Evolutionary conservation across 257 asterid genomes (phyloP).

Genomic region (Capsicum chinense): DNA sequence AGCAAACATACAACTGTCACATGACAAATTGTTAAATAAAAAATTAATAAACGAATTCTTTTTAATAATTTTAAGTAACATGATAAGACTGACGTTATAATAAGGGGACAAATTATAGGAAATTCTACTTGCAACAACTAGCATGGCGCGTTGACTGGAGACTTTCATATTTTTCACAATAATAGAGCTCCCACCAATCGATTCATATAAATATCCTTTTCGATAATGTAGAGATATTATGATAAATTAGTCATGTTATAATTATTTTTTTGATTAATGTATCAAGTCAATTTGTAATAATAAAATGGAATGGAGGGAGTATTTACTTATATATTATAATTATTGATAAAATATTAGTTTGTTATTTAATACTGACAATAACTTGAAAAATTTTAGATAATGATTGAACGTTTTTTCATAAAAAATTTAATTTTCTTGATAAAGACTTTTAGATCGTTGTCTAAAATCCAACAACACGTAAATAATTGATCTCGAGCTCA

Average conservation of each 20-base stretch:
- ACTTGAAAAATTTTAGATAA: not conserved
- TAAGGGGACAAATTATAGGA: not conserved
- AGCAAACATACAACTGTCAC: not conserved
- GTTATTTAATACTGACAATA: not conserved
- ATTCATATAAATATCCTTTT: not conserved
- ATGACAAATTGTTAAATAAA: not conserved
- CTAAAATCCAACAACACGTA: not conserved
- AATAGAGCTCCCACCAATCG: not conserved
- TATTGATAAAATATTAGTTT: not conserved
- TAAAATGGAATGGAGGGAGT: too few species aligned
- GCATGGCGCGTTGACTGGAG: constrained; percentile 3
- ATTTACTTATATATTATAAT: not conserved
- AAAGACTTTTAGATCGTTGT: not conserved
- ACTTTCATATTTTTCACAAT: not conserved
- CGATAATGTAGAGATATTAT: too few species aligned
- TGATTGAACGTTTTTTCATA: not conserved
- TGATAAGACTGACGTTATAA: not conserved
- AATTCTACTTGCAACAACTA: not conserved
- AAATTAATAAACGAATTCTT: not conserved
- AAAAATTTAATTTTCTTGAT: not conserved
- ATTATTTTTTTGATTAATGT: too few species aligned
- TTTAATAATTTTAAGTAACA: constrained; percentile 2
- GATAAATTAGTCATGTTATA: too few species aligned
- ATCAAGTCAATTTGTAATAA: too few species aligned
- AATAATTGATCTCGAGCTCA: too few species aligned